phyloP scores from a whole-genome alignment of 2,329 filamentous ascomycete genomes.

The Fusarium globosum region DNA sequence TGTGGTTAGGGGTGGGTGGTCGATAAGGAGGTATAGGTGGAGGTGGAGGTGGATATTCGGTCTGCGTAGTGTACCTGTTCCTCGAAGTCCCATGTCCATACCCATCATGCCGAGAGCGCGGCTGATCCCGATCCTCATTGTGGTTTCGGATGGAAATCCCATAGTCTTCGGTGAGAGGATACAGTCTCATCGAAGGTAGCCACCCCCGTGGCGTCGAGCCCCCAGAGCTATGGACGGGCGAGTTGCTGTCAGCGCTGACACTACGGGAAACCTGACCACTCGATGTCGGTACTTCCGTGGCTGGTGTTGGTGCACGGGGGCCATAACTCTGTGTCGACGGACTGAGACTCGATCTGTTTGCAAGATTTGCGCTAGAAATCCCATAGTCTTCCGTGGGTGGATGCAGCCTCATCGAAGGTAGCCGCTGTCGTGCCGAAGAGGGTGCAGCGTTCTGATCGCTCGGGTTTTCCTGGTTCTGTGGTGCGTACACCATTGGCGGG shows the following conservation, averaged over 20 bases:
- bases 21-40: too few relatives aligned
- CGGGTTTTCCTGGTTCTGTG: not conserved
- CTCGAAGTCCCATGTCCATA: not conserved
- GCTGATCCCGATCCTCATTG: not conserved
- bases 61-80: not conserved
- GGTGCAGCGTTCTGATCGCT: too few relatives aligned
- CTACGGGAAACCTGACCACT: rapidly evolving
- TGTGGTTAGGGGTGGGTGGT: too few relatives aligned
- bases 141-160: rapidly evolving
- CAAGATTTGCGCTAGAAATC: too few relatives aligned
- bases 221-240: rapidly evolving
- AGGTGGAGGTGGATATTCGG: too few relatives aligned
- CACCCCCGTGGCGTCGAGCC: not conserved
- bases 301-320: not conserved
- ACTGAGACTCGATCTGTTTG: rapidly evolving
- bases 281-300: rapidly evolving
- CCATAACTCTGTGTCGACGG: rapidly evolving
- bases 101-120: rapidly evolving
- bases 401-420: too few relatives aligned
- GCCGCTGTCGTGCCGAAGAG: too few relatives aligned
- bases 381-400: too few relatives aligned
- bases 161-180: not conserved
- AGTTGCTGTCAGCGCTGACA: rapidly evolving
- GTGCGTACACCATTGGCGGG: not conserved
- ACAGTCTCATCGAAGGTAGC: rapidly evolving